Evolutionary conservation across 163 green algal species (phyloP).

Genomic region (Scenedesmus sp.): DNA sequence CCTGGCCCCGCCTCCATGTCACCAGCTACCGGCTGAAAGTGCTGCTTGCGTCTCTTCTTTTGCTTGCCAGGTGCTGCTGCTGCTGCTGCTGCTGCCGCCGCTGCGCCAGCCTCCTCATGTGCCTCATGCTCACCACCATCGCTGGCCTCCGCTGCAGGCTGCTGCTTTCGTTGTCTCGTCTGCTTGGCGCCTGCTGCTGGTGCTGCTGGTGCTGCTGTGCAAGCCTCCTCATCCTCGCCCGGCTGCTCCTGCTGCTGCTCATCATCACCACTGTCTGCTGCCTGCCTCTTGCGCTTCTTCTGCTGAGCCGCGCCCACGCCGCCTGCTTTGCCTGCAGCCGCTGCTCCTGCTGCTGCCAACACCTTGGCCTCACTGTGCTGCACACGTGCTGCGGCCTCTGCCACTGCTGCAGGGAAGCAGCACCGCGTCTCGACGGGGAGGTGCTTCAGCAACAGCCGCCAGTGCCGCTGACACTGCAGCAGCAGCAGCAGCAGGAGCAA

Average conservation of each 20-base stretch:
- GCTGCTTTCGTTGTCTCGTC: neutral
- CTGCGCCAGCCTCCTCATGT: neutral
- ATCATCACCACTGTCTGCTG: neutral
- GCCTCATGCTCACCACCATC: neutral
- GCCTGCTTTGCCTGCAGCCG: too few species aligned
- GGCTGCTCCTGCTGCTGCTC: neutral
- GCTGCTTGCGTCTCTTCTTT: too few species aligned
- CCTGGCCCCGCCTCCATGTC: too few species aligned
- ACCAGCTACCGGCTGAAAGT: too few species aligned
- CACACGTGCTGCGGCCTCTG: neutral
- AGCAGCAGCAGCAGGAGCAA: neutral
- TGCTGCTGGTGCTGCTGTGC: constrained; percentile 45
- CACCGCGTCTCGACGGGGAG: constrained; percentile 60
- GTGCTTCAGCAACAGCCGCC: constrained; percentile 74
- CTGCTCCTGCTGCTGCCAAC: neutral
- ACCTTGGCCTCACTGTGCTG: constrained; percentile 20
- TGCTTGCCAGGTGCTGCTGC: neutral
- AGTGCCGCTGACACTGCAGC: constrained; percentile 65
- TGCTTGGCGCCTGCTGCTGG: constrained; percentile 21
- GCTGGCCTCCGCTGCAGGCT: neutral
- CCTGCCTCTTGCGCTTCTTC: neutral
- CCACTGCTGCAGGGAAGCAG: constrained; percentile 60
- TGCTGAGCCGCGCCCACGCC: neutral
- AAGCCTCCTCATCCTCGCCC: neutral
- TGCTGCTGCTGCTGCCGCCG: constrained; percentile 9